Evolutionary conservation across 306 rosid genomes (phyloP), one percentile per base, ranked within the genome.

Genomic region (Inga leiocalycina): DNA sequence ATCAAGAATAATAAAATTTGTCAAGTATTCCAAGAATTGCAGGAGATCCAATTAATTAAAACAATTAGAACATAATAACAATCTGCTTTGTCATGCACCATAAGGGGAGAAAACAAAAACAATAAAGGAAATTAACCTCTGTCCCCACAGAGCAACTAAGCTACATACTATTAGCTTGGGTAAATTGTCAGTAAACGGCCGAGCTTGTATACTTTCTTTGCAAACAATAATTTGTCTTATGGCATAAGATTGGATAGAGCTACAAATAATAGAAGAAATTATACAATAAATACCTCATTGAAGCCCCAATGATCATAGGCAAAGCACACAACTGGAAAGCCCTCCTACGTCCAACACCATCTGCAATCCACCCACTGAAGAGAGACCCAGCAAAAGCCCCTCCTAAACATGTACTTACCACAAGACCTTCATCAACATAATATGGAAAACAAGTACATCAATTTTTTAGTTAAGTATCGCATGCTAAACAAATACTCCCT

Each of bases 271-370:
- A 79, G 62, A 81, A 74, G 45, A 79, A 51, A 16, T 43, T 49
- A 16, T 52, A 74, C 56, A 75, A 80, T 64, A 54, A 59, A 45
- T 89, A 94, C 98, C 98, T 94, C 91, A 92, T 75, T 43, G 88
- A 79, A 44, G 97, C 94, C 74, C 98, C 97, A 54, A 92, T 91
- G 77, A 94, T 88, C 98, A 94, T 94, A 8, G 98, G 97, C 80
- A 94, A 84, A 52, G 95, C 94, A 84, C 97, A 94, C 87, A 92
- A 83, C 86, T 94, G 97, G 75, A 94, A 92, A 86, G 92, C 92
- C 87, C 98, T 92, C 83, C 88, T 89, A 66, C 93, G 92, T 79
- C 98, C 98, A 82, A 94, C 89, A 82, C 95, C 92, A 83, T 94
- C 97, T 20, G 92, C 88, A 78, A 92, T 86, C 90, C 88, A 92